These are phyloP conservation scores for Massarina eburnea DNA, from an alignment of 2,329 filamentous ascomycete species.

Conservation along the genomic window DNA sequence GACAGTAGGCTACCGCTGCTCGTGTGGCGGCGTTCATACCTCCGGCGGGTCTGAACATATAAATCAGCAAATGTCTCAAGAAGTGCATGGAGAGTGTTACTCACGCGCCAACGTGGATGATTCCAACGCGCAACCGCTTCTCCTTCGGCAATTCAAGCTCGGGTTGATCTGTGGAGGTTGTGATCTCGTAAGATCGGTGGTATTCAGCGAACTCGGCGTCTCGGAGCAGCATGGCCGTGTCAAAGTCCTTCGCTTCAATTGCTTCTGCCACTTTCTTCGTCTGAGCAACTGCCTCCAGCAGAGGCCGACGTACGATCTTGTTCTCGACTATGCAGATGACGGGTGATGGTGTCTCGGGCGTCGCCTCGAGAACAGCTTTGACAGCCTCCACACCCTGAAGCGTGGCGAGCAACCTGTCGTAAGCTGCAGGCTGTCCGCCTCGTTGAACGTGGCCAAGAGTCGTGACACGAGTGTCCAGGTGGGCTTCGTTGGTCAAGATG, in stretches of 20 bases:
- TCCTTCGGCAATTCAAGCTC: conserved; percentile 67
- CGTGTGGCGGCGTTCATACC: conserved; percentile 98
- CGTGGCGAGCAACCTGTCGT: conserved; percentile 90
- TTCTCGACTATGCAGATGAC: conserved; percentile 98
- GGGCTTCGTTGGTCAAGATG: conserved; percentile 71
- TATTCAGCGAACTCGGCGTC: conserved; percentile 95
- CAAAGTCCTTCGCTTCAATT: conserved; percentile 84
- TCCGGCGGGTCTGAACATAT: conserved; percentile 66
- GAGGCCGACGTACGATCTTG: conserved; percentile 87
- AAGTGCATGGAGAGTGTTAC: not conserved
- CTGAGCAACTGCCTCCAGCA: conserved; percentile 84
- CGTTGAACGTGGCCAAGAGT: conserved; percentile 97
- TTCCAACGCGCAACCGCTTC: conserved; percentile 89
- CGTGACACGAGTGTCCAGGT: conserved; percentile 92
- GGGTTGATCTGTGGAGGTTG: conserved; percentile 77
- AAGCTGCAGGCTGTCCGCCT: conserved; percentile 88
- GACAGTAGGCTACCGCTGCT: conserved; percentile 88
- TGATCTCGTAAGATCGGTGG: conserved; percentile 87
- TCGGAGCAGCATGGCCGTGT: conserved; percentile 80
- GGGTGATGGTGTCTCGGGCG: conserved; percentile 83
- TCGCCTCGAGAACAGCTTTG: conserved; percentile 47
- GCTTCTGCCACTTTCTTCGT: conserved; percentile 83
- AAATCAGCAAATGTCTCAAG: not conserved
- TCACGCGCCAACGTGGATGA: conserved; percentile 90
- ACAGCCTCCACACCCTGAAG: conserved; percentile 63